Base-by-base conservation (phyloP, 176 grass and related monocot genomes). In the Oryza punctata region DNA sequence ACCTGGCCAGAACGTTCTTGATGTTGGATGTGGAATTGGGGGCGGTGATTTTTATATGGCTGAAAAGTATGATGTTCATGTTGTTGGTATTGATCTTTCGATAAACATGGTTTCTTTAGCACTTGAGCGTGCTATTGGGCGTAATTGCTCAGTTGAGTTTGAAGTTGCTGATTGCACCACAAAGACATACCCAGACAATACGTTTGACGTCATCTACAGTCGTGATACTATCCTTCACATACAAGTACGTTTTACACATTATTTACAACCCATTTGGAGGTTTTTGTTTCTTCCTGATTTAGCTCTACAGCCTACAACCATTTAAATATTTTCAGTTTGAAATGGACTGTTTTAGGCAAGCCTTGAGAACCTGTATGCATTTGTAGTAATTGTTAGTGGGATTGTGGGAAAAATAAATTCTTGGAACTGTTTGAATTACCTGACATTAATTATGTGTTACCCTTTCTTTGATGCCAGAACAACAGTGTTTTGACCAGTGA, bases 41-140 rank as follows among this genome's bases (percentile, higher is more conserved):
- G 96, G 96, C 64, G 96, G 96, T 47, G 96, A 99, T 60, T 99
- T 99, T 86, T 96, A 92, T 79, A 99, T 99, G 96, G 93, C 96
- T 28, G 91, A 99, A n/a, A 85, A 92, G 2, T 99, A 96, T 81
- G 91, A 96, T 82, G 88, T 87, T 40, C 89, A 99, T 85, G 93
- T 96, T 69, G 85, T 96, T 59, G 96, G 96, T 27, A 99, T 99
- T 63, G 96, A 99, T 89, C 93, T 99, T 44, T 99, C 96, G 23
- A 87, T 99, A 65, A 99, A 99, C 83, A 96, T 99, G 96, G 44
- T 99, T 19, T 99, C 96, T 49, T 96, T 96, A 89, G 93, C 96
- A 46, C 89, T 99, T 70, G 96, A 99, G 84, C 67, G 84, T 75
- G 91, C 96, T 25, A 99, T 96, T 94, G 93, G 85, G 25, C 85